These are phyloP conservation scores for Kuraishia hungarica DNA, from an alignment of 805 yeast genomes.

Conservation along the genomic window DNA sequence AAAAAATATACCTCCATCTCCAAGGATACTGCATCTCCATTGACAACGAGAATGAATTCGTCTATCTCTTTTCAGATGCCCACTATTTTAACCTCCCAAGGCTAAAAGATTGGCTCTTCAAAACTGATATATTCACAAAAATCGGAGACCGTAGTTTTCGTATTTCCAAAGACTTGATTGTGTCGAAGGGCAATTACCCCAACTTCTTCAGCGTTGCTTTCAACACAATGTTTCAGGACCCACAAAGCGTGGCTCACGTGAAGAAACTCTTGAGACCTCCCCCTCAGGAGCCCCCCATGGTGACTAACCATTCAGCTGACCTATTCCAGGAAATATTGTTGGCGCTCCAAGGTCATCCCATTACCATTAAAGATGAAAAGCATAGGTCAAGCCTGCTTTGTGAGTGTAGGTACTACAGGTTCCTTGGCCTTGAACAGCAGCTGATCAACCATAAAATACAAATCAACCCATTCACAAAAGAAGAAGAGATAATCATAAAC, in stretches of 20 bases:
- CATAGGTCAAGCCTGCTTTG: conserved; percentile 50
- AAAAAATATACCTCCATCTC: conserved; percentile 57
- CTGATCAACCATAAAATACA: conserved; percentile 43
- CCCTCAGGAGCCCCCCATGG: conserved; percentile 52
- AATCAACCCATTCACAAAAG: conserved; percentile 39
- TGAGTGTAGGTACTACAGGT: conserved; percentile 75
- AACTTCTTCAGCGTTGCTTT: conserved; percentile 66
- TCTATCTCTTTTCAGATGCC: conserved; percentile 61
- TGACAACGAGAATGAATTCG: conserved; percentile 50
- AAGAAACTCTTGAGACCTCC: conserved; percentile 65
- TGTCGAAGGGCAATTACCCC: conserved; percentile 60
- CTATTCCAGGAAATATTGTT: conserved; percentile 49
- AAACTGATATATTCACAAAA: conserved; percentile 47
- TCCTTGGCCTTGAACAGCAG: conserved; percentile 65
- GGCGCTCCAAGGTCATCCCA: conserved; percentile 44
- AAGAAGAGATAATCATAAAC: conserved; percentile 50
- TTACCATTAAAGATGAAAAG: conserved; percentile 37
- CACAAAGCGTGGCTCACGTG: conserved; percentile 25
- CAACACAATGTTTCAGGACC: conserved; percentile 42
- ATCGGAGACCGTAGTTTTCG: conserved; percentile 56
- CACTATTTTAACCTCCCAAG: conserved; percentile 59
- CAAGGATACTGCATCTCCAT: conserved; percentile 72
- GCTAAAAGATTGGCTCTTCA: conserved; percentile 36
- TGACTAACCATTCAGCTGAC: conserved; percentile 40
- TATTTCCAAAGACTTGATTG: conserved; percentile 47